Evolutionary conservation across 345 rosid species (phyloP).

Genomic region (Physaria fendleri): DNA sequence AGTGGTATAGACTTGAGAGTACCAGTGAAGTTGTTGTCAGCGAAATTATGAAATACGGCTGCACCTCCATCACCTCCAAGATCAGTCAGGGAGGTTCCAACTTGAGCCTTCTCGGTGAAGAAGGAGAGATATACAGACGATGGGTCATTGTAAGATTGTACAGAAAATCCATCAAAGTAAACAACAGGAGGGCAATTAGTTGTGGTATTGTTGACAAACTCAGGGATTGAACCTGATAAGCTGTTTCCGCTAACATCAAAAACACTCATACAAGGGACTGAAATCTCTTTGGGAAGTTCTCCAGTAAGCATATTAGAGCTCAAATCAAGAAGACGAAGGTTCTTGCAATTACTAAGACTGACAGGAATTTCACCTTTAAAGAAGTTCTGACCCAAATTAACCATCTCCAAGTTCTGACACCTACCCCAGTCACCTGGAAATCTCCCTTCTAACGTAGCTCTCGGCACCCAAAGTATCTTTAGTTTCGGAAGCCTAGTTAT

Average conservation of each 20-base stretch:
- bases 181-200: conserved; percentile 41
- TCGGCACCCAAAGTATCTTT: conserved; percentile 81
- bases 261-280: conserved; percentile 77
- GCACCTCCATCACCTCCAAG: conserved; percentile 38
- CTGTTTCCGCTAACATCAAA: conserved; percentile 68
- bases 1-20: conserved; percentile 45
- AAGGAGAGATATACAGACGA: conserved; percentile 51
- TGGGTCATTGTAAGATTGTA: conserved; percentile 24
- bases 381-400: conserved; percentile 70
- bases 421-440: conserved; percentile 63
- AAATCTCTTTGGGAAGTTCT: conserved; percentile 44
- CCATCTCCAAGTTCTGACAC: conserved; percentile 71
- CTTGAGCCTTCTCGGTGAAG: conserved; percentile 41
- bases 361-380: conserved; percentile 52
- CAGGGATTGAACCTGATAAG: conserved; percentile 68
- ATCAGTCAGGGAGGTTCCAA: conserved; percentile 25
- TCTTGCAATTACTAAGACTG: conserved; percentile 52
- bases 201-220: conserved; percentile 32
- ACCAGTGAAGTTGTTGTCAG: conserved; percentile 69
- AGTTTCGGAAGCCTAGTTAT: conserved; percentile 60
- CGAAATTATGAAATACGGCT: conserved; percentile 58
- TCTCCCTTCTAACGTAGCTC: conserved; percentile 61
- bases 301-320: conserved; percentile 62
- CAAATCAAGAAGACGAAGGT: conserved; percentile 62
- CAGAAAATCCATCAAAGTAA: conserved; percentile 27